Conservation (phyloP, 2,329 filamentous ascomycete genomes). For the Aspergillus fumigatiaffinis region DNA sequence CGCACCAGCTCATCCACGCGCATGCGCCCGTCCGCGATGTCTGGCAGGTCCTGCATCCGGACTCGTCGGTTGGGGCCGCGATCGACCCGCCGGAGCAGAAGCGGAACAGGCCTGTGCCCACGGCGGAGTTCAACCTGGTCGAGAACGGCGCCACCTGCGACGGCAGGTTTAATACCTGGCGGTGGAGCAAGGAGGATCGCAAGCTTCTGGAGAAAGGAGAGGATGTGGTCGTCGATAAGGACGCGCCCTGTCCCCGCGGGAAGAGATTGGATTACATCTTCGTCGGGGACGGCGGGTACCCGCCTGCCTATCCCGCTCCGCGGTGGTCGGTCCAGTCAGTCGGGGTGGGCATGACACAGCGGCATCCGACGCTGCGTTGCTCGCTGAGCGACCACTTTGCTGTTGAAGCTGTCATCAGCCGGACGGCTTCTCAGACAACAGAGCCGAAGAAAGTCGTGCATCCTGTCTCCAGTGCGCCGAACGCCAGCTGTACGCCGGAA, state of each 20-base stretch:
- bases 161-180: conserved; percentile 84
- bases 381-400: conserved; percentile 95
- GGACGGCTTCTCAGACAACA: conserved; percentile 23
- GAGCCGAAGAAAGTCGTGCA: background rate
- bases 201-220: conserved; percentile 64
- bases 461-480: conserved; percentile 17
- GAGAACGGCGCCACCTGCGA: conserved; percentile 88
- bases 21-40: conserved; percentile 75
- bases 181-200: conserved; percentile 71
- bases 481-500: conserved; percentile 39
- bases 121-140: conserved; percentile 69
- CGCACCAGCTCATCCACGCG: conserved; percentile 75
- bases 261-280: conserved; percentile 96
- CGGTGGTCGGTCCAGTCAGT: conserved; percentile 68
- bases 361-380: conserved; percentile 75
- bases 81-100: conserved; percentile 63
- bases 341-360: conserved; percentile 73
- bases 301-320: conserved; percentile 25
- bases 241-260: conserved; percentile 66
- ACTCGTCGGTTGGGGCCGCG: conserved; percentile 74
- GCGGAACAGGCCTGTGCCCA: conserved; percentile 65
- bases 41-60: conserved; percentile 80
- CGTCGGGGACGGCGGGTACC: conserved; percentile 54
- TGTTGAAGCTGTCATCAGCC: conserved; percentile 71
- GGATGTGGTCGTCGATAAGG: conserved; percentile 61